Base-by-base conservation (phyloP, 352 stramenopile species). In the Thalassiosira livingstoniorum region DNA sequence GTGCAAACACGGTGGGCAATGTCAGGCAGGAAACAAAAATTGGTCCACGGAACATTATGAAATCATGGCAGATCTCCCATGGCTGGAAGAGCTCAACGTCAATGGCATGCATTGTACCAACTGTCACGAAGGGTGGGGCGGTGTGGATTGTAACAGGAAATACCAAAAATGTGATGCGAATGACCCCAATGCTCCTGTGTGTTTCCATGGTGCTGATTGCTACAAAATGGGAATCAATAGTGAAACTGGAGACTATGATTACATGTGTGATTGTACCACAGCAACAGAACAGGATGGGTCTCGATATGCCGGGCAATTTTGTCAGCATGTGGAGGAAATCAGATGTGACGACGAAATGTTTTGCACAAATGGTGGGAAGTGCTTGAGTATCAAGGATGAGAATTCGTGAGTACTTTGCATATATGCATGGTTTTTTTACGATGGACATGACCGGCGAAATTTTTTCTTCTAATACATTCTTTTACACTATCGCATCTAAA, bases 321-420 rank as follows among this genome's bases (percentile, higher is more conserved):
- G 78, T 54, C 78, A 85, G 64, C 72, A 85, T 53, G 51, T 79
- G 11, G 42, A 57, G 37, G 77, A 73, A 45, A 51, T 51, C 23
- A 64, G 39, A 23, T 84, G 77, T 39, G 55, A 74, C 62, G 77
- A 71, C 51, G 69, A 79, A 45, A 84, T 84, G 77, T 84, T 79
- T 39, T 84, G 77, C 39, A 84, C 77, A 7, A 84, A 84, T 51
- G 77, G 77, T 51, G 77, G 77, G 15, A 67, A 45, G 13, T 84
- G 77, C 43, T 31, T 64, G 39, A 37, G 25, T n/a, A 31, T 57
- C 0, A 68, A 51, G 29, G 39, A 78, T 63, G 39, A 60, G 43
- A 31, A 72, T 21, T 34, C 23, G 64, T 72, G 37, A 61, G 64
- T 29, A 35, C 10, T 25, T 31, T 60, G n/a, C n/a, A n/a, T n/a